Evolutionary conservation across 1,284 basidiomycete species (phyloP).

Genomic region (Ceraceosorus bombacis): DNA sequence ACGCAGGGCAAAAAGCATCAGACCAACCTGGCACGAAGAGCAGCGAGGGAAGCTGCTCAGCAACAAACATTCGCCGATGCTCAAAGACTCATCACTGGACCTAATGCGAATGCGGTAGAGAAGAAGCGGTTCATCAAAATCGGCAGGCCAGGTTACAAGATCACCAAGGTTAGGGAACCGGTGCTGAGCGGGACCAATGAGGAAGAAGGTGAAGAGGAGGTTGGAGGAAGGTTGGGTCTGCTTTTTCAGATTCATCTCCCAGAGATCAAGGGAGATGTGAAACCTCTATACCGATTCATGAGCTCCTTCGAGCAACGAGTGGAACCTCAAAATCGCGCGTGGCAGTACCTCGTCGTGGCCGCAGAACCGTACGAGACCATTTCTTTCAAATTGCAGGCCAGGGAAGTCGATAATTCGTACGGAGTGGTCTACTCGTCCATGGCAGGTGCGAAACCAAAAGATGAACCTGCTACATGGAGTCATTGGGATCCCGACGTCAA

Average conservation of each 20-base stretch:
- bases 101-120: slow-evolving; percentile 10
- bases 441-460: slow-evolving; percentile 21
- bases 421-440: slow-evolving; percentile 23
- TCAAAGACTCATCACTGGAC: slow-evolving; percentile 21
- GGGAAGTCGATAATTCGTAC: slow-evolving; percentile 70
- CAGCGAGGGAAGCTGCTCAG: slow-evolving; percentile 89
- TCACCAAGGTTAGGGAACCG: slow-evolving; percentile 73
- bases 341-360: slow-evolving; percentile 95
- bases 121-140: slow-evolving; percentile 76
- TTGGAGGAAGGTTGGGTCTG: slow-evolving; percentile 62
- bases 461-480: slow-evolving; percentile 40
- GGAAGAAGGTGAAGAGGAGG: slow-evolving; percentile 10
- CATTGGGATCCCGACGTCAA: slow-evolving; percentile 42
- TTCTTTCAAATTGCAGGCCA: slow-evolving; percentile 93
- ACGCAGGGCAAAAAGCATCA: slow-evolving; percentile 99
- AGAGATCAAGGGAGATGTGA: slow-evolving; percentile 71
- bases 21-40: slow-evolving; percentile 91
- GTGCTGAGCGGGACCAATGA: slow-evolving; percentile 8
- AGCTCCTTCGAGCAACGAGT: slow-evolving; percentile 95
- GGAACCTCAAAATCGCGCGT: slow-evolving; percentile 87
- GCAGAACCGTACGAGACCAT: slow-evolving; percentile 99
- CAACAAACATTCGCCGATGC: slow-evolving; percentile 56
- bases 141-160: slow-evolving; percentile 85
- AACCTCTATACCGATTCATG: slow-evolving; percentile 89
- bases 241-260: slow-evolving; percentile 94